Evolutionary conservation across 345 rosid genomes (phyloP), one percentile per base, ranked within the genome.

Genomic region (Luvunga scandens): DNA sequence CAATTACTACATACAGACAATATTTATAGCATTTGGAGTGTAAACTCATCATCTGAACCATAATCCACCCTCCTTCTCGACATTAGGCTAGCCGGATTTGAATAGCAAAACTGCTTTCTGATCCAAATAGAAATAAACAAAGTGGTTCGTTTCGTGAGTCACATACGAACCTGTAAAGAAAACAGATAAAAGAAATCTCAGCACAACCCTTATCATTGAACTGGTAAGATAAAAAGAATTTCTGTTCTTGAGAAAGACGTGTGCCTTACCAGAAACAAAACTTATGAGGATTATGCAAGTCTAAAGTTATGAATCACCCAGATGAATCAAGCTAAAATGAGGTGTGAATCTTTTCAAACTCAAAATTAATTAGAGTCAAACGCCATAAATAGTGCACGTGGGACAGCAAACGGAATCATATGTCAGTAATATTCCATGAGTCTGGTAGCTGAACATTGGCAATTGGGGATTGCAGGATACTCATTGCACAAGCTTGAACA

Each of bases 81-180:
- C 48, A 42, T 28, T 30, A 31, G 42, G 68, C 50, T 80, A 91
- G 53, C 98, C 99, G 0, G 99, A 95, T 86, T 95, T 95, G 97
- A 95, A 95, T 79, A 95, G 92, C 81, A 93, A 87, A 76, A 95
- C 90, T 16, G 98, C 98, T 83, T 91, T 95, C 84, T 95, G 94
- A 75, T 93, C 99, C 80, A 93, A 87, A 82, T 93, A 93, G 87
- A 95, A 95, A 85, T 95, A 95, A 39, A 95, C 92, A 71, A 95
- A 93, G 90, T 91, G 96, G 89, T 95, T 92, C 30, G 99, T 95
- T 88, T 95, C 99, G 9, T 95, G 99, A 24, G 99, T 95, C 78
- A 95, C 99, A 24, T 95, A 93, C 31, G 99, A 95, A 75, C 99
- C 99, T 95, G 91, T 57, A 71, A 55, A 39, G 74, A 83, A 66